These are phyloP conservation scores for Gomphus bonarii DNA, from an alignment of 1,284 basidiomycete genomes.

Conservation along the genomic window DNA sequence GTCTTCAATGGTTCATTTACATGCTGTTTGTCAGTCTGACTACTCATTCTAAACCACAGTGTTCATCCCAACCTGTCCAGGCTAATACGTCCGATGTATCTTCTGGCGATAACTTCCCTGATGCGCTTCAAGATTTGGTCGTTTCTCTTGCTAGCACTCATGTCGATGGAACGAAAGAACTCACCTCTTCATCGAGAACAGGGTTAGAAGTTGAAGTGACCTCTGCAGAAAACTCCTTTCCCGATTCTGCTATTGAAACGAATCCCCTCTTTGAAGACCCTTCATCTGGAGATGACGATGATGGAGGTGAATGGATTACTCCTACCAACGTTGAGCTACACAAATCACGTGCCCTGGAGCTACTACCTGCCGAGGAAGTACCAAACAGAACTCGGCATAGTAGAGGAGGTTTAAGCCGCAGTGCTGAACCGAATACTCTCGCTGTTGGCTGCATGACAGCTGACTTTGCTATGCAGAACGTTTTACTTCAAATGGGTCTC, in stretches of 20 bases:
- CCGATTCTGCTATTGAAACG: slow-evolving; percentile 4
- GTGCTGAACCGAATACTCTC: slow-evolving; percentile 31
- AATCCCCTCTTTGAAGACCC: slow-evolving; percentile 58
- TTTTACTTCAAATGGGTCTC: slow-evolving; percentile 90
- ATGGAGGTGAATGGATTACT: slow-evolving; percentile 96
- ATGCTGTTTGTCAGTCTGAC: neutral
- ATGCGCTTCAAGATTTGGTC: neutral
- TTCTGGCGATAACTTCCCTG: neutral
- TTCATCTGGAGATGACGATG: slow-evolving; percentile 58
- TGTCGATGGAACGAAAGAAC: neutral
- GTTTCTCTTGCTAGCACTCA: neutral
- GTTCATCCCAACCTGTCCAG: neutral
- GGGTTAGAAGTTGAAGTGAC: neutral
- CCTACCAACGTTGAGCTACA: slow-evolving; percentile 80
- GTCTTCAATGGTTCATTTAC: slow-evolving; percentile 18
- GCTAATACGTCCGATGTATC: neutral
- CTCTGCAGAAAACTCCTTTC: slow-evolving; percentile 6
- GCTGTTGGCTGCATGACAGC: slow-evolving; percentile 89
- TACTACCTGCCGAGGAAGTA: slow-evolving; percentile 43
- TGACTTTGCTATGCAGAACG: slow-evolving; percentile 99
- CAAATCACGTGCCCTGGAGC: slow-evolving; percentile 82
- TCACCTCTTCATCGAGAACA: neutral
- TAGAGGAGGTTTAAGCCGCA: slow-evolving; percentile 29
- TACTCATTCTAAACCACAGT: neutral
- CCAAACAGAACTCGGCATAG: slow-evolving; percentile 17